Evolutionary conservation across 2,329 filamentous ascomycete species (phyloP), one percentile per base, ranked within the genome.

Genomic region (Neophaeococcomyces aloes): DNA sequence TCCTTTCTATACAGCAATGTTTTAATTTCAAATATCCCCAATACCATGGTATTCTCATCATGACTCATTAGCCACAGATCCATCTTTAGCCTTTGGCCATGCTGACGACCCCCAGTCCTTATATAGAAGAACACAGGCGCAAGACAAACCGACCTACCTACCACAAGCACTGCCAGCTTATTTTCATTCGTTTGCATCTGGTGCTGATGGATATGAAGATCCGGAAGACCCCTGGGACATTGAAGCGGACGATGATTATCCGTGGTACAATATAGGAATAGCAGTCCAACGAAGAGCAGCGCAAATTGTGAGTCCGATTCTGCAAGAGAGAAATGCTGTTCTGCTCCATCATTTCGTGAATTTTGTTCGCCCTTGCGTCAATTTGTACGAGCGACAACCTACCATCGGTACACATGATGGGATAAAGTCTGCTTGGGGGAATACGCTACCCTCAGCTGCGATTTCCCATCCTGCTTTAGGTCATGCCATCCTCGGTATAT

Each of bases 401-500:
- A 76, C 79, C 35, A 67, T 69, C 7, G 68, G 75, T 0, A 71
- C 83, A 1, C 75, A 80, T 2, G 72, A 71, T 38, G 72, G 77
- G 7, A 75, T 83, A 38, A 66, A 70, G 48, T 67, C 67, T 14
- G 51, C 72, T 17, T 82, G 78, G 77, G 79, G 75, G 18, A 79
- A 94, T 55, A 88, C 80, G 0, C 78, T 96, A 53, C 88, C 89
- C 0, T 75, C 88, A 48, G 76, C 89, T 50, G 83, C 91, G 0
- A 73, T 96, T 39, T 80, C 81, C 45, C 78, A 95, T 54, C 85
- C 86, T n/a, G 86, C 83, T 0, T 71, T 96, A 0, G 72, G 96
- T 15, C 89, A 96, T 58, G 84, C 88, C 7, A 93, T 96, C 62
- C 75, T 96, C 29, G 89, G 89, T 1, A 63, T 95, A 29, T 81